Base-by-base conservation (phyloP, 1,284 basidiomycete genomes). In the Ceratobasidium sp. region DNA sequence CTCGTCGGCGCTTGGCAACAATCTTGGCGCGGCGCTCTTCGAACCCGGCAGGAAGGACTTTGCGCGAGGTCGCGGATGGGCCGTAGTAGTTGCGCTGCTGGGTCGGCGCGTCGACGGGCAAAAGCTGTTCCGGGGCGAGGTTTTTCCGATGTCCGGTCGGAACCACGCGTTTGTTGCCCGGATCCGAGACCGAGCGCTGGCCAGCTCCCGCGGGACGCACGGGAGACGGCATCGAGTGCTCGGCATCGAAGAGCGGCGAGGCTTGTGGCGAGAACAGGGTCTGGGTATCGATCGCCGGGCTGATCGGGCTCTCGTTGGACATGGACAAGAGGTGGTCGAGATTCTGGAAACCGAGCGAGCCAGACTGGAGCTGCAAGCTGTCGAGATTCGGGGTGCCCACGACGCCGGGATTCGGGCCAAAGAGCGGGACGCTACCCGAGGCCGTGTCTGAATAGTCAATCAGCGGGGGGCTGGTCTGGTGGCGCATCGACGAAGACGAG, bases 61-160 rank as follows among this genome's bases (percentile, higher is more conserved):
- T 90, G 59, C 86, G 84, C 41, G 89, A 89, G 0, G 89, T 90
- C 0, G 83, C 81, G 0, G 87, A 88, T 0, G 88, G 87, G 9
- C 82, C 85, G 14, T 86, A 76, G 79, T 90, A 91, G 16, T 84
- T 85, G 66, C 89, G 85, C 0, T 84, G 76, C 77, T 90, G 88
- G 0, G 86, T 89, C 0, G 88, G 88, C 0, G 88, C 88, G 24
- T 86, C 84, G 72, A 88, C 77, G 54, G 86, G 85, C 34, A 90
- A 83, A 53, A 90, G 86, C 0, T 83, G 78, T 22, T 83, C 82
- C 0, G 87, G 84, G 0, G 81, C 86, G 37, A 89, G 80, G 76
- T 88, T 86, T 79, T 87, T 84, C 54, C 85, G 83, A 16, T 84
- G 84, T 14, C 85, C 85, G 0, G 83, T 86, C 9, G 84, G 84